Conservation (phyloP, 2,329 filamentous ascomycete genomes). For the Fusarium multiceps region DNA sequence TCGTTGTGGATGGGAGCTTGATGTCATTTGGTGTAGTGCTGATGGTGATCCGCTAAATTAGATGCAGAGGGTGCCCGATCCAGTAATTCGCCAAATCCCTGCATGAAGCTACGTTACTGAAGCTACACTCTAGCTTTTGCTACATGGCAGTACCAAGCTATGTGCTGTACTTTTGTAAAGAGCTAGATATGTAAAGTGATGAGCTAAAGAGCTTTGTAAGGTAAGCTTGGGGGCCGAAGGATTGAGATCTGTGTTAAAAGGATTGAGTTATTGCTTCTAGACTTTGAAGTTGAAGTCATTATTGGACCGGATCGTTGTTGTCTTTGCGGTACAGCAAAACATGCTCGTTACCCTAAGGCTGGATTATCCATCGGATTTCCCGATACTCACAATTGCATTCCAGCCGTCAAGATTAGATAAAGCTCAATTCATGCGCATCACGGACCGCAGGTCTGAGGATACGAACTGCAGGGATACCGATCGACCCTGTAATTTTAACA, state of each 20-base stretch:
- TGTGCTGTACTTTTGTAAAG: neutral
- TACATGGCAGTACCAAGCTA: neutral
- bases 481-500: neutral
- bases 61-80: neutral
- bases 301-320: neutral
- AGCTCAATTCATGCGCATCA: neutral
- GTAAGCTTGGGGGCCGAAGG: neutral
- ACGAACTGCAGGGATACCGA: slow-evolving; percentile 6
- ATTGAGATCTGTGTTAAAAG: neutral
- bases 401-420: neutral
- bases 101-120: neutral
- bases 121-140: neutral
- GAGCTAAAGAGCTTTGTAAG: neutral
- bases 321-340: neutral
- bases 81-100: slow-evolving; percentile 7
- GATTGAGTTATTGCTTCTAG: neutral
- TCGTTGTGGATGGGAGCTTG: slow-evolving; percentile 2
- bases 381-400: neutral
- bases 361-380: neutral
- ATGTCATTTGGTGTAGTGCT: slow-evolving; percentile 21
- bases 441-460: slow-evolving; percentile 7
- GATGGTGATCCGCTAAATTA: slow-evolving; percentile 1
- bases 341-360: neutral
- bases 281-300: neutral
- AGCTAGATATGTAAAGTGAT: neutral